These are phyloP conservation scores for Cerrena zonata DNA, from an alignment of 1,284 basidiomycete genomes.

Conservation along the genomic window DNA sequence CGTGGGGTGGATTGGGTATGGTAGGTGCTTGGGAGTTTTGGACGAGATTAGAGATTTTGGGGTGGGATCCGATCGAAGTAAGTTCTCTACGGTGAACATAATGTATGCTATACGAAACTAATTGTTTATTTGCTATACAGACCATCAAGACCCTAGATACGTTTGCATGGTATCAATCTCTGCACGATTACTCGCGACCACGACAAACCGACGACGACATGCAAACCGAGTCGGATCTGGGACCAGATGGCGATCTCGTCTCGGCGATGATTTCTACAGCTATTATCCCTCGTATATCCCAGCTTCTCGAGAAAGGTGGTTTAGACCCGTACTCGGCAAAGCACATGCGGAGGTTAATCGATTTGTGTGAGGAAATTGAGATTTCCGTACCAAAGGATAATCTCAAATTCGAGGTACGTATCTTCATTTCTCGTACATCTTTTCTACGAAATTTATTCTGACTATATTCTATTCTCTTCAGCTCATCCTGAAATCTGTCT, in stretches of 20 bases:
- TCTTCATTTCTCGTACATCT: neutral
- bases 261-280: conserved; percentile 82
- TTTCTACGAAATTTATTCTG: neutral
- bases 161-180: conserved; percentile 77
- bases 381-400: conserved; percentile 66
- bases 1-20: conserved; percentile 85
- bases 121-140: conserved; percentile 31
- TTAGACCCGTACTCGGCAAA: conserved; percentile 78
- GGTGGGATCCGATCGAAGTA: conserved; percentile 85
- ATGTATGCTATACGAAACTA: too few relatives aligned
- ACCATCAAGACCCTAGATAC: conserved; percentile 62
- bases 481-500: conserved; percentile 63
- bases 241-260: conserved; percentile 83
- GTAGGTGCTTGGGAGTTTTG: conserved; percentile 96
- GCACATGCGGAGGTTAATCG: conserved; percentile 60
- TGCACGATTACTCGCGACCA: conserved; percentile 71
- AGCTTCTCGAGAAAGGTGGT: conserved; percentile 65
- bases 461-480: conserved; percentile 24
- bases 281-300: conserved; percentile 71
- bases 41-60: conserved; percentile 78
- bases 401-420: conserved; percentile 65
- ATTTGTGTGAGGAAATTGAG: conserved; percentile 79
- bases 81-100: too few relatives aligned
- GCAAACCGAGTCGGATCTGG: conserved; percentile 50
- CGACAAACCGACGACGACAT: conserved; percentile 31